Base-by-base conservation (phyloP, 176 grass and related monocot genomes). In the Bothriochloa decipiens region DNA sequence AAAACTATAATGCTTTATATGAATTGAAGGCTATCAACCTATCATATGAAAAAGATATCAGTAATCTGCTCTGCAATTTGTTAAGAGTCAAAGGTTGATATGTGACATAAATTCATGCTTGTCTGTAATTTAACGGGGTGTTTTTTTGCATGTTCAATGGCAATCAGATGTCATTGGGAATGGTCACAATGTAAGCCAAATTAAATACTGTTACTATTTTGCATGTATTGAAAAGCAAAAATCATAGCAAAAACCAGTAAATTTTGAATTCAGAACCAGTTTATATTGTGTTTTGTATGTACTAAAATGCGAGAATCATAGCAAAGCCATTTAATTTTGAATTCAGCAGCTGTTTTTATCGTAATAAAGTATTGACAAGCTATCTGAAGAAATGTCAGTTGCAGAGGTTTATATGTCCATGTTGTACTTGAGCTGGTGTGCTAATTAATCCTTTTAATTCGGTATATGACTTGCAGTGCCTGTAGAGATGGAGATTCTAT, bases 381-480 rank as follows among this genome's bases (percentile, higher is more conserved):
- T 39, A 13, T 72, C 6, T 13, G 20, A 20, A 63, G 28, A 42
- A 68, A 35, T 26, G 39, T 77, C 28, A 8, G n/a, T 57, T 67
- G 22, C 2, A 8, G 7, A 89, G 53, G 26, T 80, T 68, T 68
- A 40, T 75, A 9, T 62, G 8, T 50, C 20, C 77, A 49, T 23
- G 27, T 57, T 57, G 39, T 68, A 63, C 83, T 25, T 65, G 45
- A 67, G 37, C 60, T 58, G 45, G 9, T 78, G 32, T 58, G 36
- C 36, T 90, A 72, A 58, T 66, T 47, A 33, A 52, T 76, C 9
- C 55, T 15, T 46, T 81, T 86, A 42, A 55, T 28, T 57, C 58
- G 33, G 27, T n/a, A n/a, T 84, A 25, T 80, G 47, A 83, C 42
- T 68, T 83, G 74, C 88, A 86, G 79, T 39, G 36, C n/a, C 71